Percentiles rank a stretch among this genome's conserved stretches.
phyloP scores from a whole-genome alignment of 345 rosid genomes.

The Euphorbia tirucalli region DNA sequence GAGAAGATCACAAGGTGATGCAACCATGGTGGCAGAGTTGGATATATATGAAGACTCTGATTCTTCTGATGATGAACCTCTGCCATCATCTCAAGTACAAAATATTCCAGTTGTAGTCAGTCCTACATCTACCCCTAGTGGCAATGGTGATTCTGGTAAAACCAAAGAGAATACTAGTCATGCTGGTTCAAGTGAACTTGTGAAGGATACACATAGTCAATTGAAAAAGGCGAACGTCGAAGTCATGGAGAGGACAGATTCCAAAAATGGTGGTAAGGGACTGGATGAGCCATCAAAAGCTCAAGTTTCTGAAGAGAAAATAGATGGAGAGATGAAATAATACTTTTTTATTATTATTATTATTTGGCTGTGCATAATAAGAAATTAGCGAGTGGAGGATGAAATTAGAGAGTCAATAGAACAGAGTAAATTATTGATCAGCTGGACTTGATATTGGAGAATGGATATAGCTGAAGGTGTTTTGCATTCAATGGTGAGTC shows the following conservation, averaged over 20 bases:
- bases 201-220: constrained; percentile 22
- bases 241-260: constrained; percentile 17
- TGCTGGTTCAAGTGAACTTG: constrained; percentile 26
- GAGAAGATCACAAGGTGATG: constrained; percentile 26
- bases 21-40: constrained; percentile 25
- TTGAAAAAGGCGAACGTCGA: constrained; percentile 21
- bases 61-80: constrained; percentile 54
- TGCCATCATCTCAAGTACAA: constrained; percentile 23
- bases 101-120: constrained; percentile 27
- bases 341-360: too few relatives aligned
- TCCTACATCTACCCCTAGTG: constrained; percentile 3
- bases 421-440: background rate
- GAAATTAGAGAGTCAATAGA: background rate
- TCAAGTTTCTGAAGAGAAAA: constrained; percentile 14
- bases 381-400: background rate
- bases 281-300: constrained; percentile 13
- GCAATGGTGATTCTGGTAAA: constrained; percentile 18
- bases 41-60: constrained; percentile 37
- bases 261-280: constrained; percentile 13
- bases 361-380: background rate
- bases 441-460: background rate
- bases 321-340: constrained; percentile 10
- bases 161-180: constrained; percentile 21
- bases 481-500: background rate
- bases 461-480: background rate